Evolutionary conservation across 1,139 yeast genomes (phyloP), one percentile per base, ranked within the genome.

Genomic region (Tardiomyces digboiensis): DNA sequence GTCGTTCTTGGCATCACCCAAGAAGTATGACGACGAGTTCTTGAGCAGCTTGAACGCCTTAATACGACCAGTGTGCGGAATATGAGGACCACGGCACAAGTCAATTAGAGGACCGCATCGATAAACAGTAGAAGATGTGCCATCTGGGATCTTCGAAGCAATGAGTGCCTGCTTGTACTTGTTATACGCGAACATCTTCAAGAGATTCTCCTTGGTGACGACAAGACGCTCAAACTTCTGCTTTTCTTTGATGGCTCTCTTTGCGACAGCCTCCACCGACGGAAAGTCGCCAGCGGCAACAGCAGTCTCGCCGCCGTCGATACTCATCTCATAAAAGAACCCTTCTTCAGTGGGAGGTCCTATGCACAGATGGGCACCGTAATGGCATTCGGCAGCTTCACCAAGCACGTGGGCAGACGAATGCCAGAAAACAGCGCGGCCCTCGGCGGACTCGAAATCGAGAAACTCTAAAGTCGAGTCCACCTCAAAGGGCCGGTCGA

Each of bases 301-400:
- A 19, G 81, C 82, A 45, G 75, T 71, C 58, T 84, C 80, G 57
- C 93, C 93, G 50, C 75, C 72, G 57, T 84, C 84, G 60, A 88
- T 81, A 49, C 95, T 76, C 86, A 93, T 88, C 64, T 93, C 99
- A 66, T 93, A 93, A 72, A 91, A 93, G 68, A 93, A 93, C 41
- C 99, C 99, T 53, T 89, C 97, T 43, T 83, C 89, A 49, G 97
- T 91, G 62, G 99, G 98, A 39, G 99, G 99, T 52, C 99, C 99
- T 52, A 80, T 71, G 63, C 85, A 79, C 50, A 93, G 78, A 62
- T 89, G 96, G 53, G 95, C 94, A 52, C 97, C 97, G 64, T 82
- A 74, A 66, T 87, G 93, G 65, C 96, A 84, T 70, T 93, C 99
- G 71, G 95, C 83, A 43, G 97, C 93, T 71, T 93, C 98, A 67